Percentiles rank a stretch among this genome's conserved stretches.
These are phyloP conservation scores for Saccharomycopsis selenospora DNA, from an alignment of 805 yeast genomes.

Conservation along the genomic window DNA sequence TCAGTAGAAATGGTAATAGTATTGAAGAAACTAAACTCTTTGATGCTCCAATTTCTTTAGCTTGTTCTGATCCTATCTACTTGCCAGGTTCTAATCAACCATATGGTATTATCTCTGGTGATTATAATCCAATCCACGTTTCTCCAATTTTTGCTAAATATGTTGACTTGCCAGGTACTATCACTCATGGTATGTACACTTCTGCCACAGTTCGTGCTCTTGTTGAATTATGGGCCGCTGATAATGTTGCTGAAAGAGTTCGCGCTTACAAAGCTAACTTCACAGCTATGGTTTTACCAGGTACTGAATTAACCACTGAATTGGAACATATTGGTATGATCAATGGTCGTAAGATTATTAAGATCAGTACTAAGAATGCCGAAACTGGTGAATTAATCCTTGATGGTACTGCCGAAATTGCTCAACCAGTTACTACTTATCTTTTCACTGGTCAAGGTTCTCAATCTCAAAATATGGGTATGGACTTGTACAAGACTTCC, in stretches of 20 bases:
- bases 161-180: slow-evolving; percentile 93
- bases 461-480: slow-evolving; percentile 99
- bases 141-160: slow-evolving; percentile 90
- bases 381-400: slow-evolving; percentile 74
- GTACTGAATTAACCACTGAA: slow-evolving; percentile 77
- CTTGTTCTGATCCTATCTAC: slow-evolving; percentile 49
- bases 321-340: slow-evolving; percentile 98
- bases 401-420: slow-evolving; percentile 96
- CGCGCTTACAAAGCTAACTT: slow-evolving; percentile 87
- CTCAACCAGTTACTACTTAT: slow-evolving; percentile 93
- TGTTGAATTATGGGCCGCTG: slow-evolving; percentile 98
- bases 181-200: slow-evolving; percentile 98
- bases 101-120: slow-evolving; percentile 96
- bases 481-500: slow-evolving; percentile 90
- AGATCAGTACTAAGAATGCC: slow-evolving; percentile 80
- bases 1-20: slow-evolving; percentile 83
- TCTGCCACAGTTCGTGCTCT: slow-evolving; percentile 91
- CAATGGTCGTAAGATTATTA: slow-evolving; percentile 95
- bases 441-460: slow-evolving; percentile 99
- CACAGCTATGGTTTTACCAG: slow-evolving; percentile 97
- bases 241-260: slow-evolving; percentile 91
- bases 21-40: slow-evolving; percentile 90
- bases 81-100: slow-evolving; percentile 96
- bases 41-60: slow-evolving; percentile 84
- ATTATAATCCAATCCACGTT: slow-evolving; percentile 97